Evolutionary conservation across 208 protist genomes (phyloP).

Genomic region (Willaertia magna): DNA sequence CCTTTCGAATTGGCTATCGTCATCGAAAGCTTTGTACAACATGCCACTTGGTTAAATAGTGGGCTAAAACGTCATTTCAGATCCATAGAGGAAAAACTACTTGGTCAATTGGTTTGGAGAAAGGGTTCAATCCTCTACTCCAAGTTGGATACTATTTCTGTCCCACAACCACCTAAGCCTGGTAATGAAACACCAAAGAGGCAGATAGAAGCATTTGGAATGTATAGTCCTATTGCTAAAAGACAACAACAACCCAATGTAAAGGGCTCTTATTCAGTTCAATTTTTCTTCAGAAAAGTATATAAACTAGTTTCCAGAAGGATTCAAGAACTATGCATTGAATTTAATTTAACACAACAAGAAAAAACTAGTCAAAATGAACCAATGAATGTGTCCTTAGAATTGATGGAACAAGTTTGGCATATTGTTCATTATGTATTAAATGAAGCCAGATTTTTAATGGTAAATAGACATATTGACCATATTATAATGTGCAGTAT

Average conservation of each 20-base stretch:
- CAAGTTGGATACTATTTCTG: not conserved
- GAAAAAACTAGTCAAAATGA: not conserved
- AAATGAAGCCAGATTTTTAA: not conserved
- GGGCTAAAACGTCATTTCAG: not conserved
- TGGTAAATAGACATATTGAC: not conserved
- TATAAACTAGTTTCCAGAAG: not conserved
- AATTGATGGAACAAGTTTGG: not conserved
- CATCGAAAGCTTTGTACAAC: not conserved
- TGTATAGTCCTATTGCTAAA: not conserved
- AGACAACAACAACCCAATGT: not conserved
- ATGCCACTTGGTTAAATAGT: not conserved
- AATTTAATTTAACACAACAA: not conserved
- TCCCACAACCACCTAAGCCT: not conserved
- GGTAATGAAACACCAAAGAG: not conserved
- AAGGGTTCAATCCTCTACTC: not conserved
- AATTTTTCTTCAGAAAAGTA: not conserved
- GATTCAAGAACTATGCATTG: not conserved
- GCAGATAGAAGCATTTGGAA: not conserved
- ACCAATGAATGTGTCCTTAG: not conserved
- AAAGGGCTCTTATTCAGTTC: not conserved
- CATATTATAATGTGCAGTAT: not conserved
- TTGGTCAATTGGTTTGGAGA: not conserved
- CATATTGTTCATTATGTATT: not conserved
- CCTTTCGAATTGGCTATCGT: not conserved
- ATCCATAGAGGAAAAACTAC: not conserved